Base-by-base conservation (phyloP, 495 filamentous ascomycete genomes). In the Cryomyces minteri region DNA sequence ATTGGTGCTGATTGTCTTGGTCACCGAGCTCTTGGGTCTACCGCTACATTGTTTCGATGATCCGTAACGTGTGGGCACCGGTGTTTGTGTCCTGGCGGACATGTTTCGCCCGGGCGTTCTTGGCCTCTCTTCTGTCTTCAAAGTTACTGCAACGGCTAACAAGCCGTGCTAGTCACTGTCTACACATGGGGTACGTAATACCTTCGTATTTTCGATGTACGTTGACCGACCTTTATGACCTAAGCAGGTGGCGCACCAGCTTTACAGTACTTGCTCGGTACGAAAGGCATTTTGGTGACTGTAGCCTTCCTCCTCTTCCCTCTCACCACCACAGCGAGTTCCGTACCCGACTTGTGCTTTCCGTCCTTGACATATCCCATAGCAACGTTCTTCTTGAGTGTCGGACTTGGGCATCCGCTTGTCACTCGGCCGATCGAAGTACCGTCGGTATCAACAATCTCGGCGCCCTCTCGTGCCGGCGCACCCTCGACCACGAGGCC, bases 221-320 rank as follows among this genome's bases (percentile, higher is more conserved):
- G 2, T 25, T 25, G 18, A 25, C 18, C 18, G 2, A 25, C 2
- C 18, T 25, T 25, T 2, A 25, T 25, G 18, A 2, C 18, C 18
- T 25, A 48, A 10, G 8, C 46, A 8, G 46, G 46, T 38, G 46
- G 43, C 10, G 32, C 40, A 7, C 46, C 49, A 37, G 47, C 56
- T 53, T 50, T 63, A 41, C 41, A 80, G 58, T 92, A 95, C 65
- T 83, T 87, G 51, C 69, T 78, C 44, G 77, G 73, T 43, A 95
- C 73, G 65, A 94, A 98, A 31, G 90, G 92, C 90, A 98, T 94
- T 69, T 87, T 88, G 2, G 74, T 71, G 32, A 96, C 82, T 7
- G 68, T 72, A 0, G 84, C 90, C 67, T 78, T 79, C 54, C 85
- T 75, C 52, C 71, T 64, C 69, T 81, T 85, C 6, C 88, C 90